Base-by-base conservation (phyloP, 2,329 filamentous ascomycete genomes). In the Colletotrichum sp. region DNA sequence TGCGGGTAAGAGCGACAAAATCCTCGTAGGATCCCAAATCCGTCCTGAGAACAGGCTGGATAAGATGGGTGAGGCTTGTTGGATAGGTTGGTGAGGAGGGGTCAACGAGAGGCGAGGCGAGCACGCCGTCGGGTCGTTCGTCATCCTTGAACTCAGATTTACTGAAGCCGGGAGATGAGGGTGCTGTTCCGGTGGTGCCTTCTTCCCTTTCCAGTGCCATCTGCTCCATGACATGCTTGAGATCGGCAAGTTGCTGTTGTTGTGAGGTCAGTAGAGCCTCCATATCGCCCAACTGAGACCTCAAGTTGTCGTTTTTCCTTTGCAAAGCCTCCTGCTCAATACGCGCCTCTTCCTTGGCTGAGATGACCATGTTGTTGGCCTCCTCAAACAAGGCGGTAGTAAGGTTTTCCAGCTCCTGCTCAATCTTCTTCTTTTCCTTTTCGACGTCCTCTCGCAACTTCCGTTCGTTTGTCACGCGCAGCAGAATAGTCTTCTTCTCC, bases 321-420 rank as follows among this genome's bases (percentile, higher is more conserved):
- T 96, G 93, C 57, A 96, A 88, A 6, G 91, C 90, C 79, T 98
- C 96, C 49, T 95, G 94, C 80, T 98, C 95, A 78, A 92, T 93
- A 77, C 96, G 93, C 10, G 97, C 96, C 77, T 98, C 95, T 83
- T 96, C 95, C 82, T 98, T 95, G 49, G 96, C 96, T 18, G 92
- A 93, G 55, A 96, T 95, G 69, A 99, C 97, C 96, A 99, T 99
- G 89, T 94, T 96, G 87, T 99, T 99, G 66, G 97, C 97, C 88
- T 99, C 96, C 83, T 99, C 96, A 78, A 99, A 99, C n/a, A 99
- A 90, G 32, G 95, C 96, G 2, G 95, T 93, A 0, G 97, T 99
- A 78, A 99, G 86, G 69, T 92, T 95, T 86, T 99, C 97, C 62
- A 99, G 87, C 85, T 99, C 97, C 79, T 94, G 93, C 84, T 99